Evolutionary conservation across 2,329 filamentous ascomycete genomes (phyloP).

Genomic region (Ophiostoma ulmi): DNA sequence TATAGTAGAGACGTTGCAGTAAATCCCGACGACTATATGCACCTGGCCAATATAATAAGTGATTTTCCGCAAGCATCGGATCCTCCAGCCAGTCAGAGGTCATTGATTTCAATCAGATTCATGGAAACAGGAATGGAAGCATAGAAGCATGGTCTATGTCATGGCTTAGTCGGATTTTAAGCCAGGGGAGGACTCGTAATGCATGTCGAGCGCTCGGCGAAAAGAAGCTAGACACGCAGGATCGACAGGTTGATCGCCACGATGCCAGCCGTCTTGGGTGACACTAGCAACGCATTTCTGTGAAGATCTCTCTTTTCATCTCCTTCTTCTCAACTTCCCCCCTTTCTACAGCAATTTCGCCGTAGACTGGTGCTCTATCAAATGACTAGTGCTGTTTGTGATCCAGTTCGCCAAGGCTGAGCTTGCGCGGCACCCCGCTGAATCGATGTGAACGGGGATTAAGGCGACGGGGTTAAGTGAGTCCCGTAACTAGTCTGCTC

Average conservation of each 20-base stretch:
- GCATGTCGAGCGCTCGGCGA: background rate
- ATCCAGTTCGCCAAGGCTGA: conserved; percentile 4
- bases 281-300: background rate
- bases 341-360: background rate
- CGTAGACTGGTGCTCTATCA: background rate
- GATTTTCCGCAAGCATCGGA: background rate
- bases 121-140: background rate
- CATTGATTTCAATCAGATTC: background rate
- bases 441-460: background rate
- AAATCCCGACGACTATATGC: background rate
- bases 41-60: background rate
- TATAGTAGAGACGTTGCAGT: background rate
- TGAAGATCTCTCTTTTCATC: background rate
- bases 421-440: conserved; percentile 9
- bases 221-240: background rate
- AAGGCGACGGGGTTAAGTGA: conserved; percentile 4
- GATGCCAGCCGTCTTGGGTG: background rate
- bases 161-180: background rate
- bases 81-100: background rate
- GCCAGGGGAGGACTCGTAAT: background rate
- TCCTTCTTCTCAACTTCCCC: background rate
- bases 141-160: background rate
- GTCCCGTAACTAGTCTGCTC: background rate
- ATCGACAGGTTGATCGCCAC: background rate
- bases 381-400: background rate